These are phyloP conservation scores for Liriodendron chinense DNA, from an alignment of 164 flowering plant species.

Conservation along the genomic window DNA sequence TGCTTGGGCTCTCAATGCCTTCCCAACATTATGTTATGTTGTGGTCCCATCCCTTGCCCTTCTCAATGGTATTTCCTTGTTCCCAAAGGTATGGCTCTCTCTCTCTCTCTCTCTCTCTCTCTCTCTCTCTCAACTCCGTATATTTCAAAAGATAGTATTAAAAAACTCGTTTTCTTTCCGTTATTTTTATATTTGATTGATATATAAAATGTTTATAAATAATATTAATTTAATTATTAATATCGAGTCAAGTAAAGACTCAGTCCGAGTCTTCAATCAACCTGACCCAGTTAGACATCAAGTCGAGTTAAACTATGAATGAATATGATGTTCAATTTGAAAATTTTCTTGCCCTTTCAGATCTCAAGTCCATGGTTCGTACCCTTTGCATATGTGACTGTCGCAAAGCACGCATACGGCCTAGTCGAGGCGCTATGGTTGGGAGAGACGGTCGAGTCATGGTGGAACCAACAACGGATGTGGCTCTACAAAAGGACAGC, in stretches of 20 bases:
- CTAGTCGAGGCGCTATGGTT: constrained; percentile 38
- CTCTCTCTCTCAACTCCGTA: too few relatives aligned
- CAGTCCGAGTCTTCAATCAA: too few relatives aligned
- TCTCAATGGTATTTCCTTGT: constrained; percentile 52
- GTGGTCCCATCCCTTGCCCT: constrained; percentile 63
- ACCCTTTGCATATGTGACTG: constrained; percentile 52
- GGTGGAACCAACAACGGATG: constrained; percentile 34
- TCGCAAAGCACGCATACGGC: constrained; percentile 29
- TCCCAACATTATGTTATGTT: constrained; percentile 50
- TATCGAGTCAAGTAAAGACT: too few relatives aligned
- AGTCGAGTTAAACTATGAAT: neutral
- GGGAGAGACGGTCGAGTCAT: constrained; percentile 37
- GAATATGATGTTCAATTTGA: constrained; percentile 20
- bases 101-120: too few relatives aligned
- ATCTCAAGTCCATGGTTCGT: constrained; percentile 57
- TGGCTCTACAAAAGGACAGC: constrained; percentile 44
- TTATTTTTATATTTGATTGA: too few relatives aligned
- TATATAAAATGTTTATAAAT: too few relatives aligned
- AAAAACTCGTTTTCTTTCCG: too few relatives aligned
- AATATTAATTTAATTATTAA: too few relatives aligned
- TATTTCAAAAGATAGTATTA: too few relatives aligned
- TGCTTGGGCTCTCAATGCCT: constrained; percentile 51
- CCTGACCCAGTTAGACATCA: too few relatives aligned
- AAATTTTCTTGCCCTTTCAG: neutral
- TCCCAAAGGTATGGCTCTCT: constrained; percentile 25